Evolutionary conservation across 371 early-diverging fungal species (phyloP).

Genomic region (Dentiscutata heterogama): DNA sequence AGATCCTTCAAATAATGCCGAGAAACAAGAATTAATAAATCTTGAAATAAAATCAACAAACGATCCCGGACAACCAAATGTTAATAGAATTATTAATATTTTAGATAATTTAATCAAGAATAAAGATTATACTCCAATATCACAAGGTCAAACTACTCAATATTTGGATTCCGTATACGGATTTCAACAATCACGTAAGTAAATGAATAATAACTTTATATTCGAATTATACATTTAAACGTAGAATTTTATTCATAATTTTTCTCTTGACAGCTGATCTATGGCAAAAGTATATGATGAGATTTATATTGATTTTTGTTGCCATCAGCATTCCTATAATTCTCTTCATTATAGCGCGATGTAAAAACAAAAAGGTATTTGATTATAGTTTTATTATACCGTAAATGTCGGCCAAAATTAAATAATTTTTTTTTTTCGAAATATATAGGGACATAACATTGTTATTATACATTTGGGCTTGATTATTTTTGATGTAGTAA

Average conservation of each 20-base stretch:
- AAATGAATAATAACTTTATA: not conserved
- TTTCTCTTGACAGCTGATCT: not conserved
- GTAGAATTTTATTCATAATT: not conserved
- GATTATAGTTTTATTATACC: not conserved
- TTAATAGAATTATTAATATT: not conserved
- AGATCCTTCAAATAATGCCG: not conserved
- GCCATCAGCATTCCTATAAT: not conserved
- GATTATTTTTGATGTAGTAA: constrained; percentile 17
- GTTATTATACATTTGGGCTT: constrained; percentile 13
- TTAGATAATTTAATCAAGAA: constrained; percentile 18
- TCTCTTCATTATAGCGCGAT: not conserved
- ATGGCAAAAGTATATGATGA: not conserved
- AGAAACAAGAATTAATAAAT: not conserved
- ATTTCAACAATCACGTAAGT: constrained; percentile 2
- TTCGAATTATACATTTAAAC: not conserved
- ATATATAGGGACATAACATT: constrained; percentile 6
- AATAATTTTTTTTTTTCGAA: not conserved
- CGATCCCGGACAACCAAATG: not conserved
- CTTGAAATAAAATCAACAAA: not conserved
- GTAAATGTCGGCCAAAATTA: not conserved
- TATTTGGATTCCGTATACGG: constrained; percentile 5
- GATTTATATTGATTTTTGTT: not conserved
- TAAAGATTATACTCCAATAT: constrained; percentile 20
- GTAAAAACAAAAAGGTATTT: not conserved
- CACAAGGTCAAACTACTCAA: not conserved